Evolutionary conservation across 768 basidiomycete species (phyloP).

Genomic region (Rhodotorula paludigena): DNA sequence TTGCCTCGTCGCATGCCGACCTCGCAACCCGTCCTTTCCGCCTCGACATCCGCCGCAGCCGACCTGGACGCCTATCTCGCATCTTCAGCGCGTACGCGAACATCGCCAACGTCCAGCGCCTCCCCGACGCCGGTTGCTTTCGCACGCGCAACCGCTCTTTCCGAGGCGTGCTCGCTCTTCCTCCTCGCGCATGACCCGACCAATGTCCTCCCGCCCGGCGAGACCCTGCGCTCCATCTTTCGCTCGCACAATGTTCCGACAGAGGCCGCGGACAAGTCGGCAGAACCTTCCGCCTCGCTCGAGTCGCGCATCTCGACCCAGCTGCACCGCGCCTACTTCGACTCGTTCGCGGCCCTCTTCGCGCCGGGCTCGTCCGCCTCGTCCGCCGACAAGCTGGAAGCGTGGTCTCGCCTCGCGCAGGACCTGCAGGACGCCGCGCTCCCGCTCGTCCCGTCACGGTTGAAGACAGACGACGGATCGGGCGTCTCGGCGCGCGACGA

Average conservation of each 20-base stretch:
- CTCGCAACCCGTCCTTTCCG: background rate
- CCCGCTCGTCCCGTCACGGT: background rate
- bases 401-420: background rate
- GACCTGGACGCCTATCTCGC: constrained; percentile 9
- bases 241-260: background rate
- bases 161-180: constrained; percentile 4
- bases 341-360: background rate
- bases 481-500: background rate
- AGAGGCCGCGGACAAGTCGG: background rate
- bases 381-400: background rate
- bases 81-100: background rate
- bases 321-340: constrained; percentile 12
- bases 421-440: background rate
- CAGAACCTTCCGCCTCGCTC: background rate
- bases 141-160: background rate
- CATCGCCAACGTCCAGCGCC: background rate
- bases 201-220: constrained; percentile 8
- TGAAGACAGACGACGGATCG: background rate
- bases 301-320: background rate
- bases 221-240: constrained; percentile 11
- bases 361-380: background rate
- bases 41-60: background rate
- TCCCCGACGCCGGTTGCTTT: background rate
- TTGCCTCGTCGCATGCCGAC: background rate
- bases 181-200: constrained; percentile 1